phyloP scores from a whole-genome alignment of 169 alveolate genomes.

The Plasmodium adleri region DNA sequence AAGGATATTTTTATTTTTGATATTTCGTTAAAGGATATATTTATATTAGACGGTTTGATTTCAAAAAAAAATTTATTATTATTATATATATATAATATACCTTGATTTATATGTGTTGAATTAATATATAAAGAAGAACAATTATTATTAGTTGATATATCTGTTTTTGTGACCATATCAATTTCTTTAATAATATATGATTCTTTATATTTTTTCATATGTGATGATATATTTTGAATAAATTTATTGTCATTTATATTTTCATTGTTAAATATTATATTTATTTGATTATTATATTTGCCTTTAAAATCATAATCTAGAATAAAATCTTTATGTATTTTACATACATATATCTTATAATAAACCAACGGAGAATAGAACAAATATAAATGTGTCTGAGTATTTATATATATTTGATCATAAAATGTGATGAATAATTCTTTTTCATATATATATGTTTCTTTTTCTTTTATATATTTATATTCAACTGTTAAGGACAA shows the following conservation, averaged over 20 bases:
- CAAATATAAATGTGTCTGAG: conserved; percentile 3
- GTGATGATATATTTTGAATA: neutral
- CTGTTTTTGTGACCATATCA: neutral
- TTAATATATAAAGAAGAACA: conserved; percentile 27
- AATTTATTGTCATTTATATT: no score
- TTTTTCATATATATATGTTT: conserved; percentile 17
- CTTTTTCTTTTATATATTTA: conserved; percentile 9
- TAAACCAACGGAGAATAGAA: conserved; percentile 28
- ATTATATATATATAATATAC: conserved; percentile 5
- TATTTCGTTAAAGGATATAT: conserved; percentile 9
- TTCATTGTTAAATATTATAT: no score
- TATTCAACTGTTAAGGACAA: conserved; percentile 21
- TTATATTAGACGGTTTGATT: conserved; percentile 6
- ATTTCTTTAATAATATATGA: neutral
- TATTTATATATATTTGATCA: conserved; percentile 6
- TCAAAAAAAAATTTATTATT: conserved; percentile 19
- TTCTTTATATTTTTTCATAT: neutral
- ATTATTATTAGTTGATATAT: neutral
- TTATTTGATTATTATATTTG: no score
- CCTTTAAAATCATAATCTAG: no score
- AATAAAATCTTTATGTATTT: neutral
- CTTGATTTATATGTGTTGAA: conserved; percentile 12
- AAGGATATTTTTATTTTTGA: conserved; percentile 28
- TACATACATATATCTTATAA: conserved; percentile 34
- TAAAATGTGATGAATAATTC: conserved; percentile 21